A percentile compares a stretch with the other conserved stretches of the same genome.
Conservation (phyloP, 225 moss, liverwort and hornwort genomes). For the Pleurozium schreberi region DNA sequence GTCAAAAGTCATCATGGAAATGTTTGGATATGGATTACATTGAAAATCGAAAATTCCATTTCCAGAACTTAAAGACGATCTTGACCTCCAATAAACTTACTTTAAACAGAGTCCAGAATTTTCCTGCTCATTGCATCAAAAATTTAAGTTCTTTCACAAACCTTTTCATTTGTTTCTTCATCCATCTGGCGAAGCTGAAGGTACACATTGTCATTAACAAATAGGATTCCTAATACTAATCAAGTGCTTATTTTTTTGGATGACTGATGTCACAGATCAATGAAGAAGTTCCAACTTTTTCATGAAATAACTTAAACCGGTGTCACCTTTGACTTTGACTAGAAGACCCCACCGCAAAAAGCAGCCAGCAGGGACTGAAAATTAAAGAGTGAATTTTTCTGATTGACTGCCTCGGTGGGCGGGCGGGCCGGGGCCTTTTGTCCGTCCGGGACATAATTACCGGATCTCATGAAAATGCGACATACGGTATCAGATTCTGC, state of each 20-base stretch:
- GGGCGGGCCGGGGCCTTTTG: too few relatives aligned
- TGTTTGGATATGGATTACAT: not conserved
- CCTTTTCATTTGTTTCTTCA: not conserved
- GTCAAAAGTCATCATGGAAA: not conserved
- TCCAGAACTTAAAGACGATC: not conserved
- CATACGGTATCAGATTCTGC: slow-evolving; percentile 6
- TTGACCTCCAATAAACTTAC: not conserved
- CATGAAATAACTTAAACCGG: too few relatives aligned
- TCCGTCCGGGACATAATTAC: not conserved
- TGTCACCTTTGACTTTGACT: slow-evolving; percentile 31
- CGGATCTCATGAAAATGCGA: slow-evolving; percentile 4
- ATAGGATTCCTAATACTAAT: not conserved
- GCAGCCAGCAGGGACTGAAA: not conserved
- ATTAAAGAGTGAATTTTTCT: not conserved
- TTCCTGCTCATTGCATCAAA: not conserved
- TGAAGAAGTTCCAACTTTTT: not conserved
- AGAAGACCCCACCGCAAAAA: not conserved
- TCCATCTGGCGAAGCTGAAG: not conserved
- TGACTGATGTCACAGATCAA: not conserved
- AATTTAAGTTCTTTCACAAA: not conserved
- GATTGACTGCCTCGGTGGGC: not conserved
- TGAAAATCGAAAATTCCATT: not conserved
- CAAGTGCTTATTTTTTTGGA: not conserved
- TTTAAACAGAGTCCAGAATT: not conserved
- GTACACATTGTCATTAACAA: not conserved